These are phyloP conservation scores for Diaporthe sp. DNA, from an alignment of 2,329 filamentous ascomycete species.

Conservation along the genomic window DNA sequence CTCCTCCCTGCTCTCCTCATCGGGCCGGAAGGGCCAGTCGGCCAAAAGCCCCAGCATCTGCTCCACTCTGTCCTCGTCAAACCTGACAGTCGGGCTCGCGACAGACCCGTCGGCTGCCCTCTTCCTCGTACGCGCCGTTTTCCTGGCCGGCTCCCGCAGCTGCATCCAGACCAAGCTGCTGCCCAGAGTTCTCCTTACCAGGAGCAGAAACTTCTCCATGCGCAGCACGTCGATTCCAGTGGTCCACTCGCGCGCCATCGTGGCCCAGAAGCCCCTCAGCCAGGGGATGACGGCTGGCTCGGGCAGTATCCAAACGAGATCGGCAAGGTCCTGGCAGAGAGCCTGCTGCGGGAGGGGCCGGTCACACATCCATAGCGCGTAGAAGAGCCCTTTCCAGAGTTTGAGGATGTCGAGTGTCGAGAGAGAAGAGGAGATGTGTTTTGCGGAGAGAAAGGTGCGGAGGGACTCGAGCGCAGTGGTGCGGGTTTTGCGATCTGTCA, in stretches of 20 bases:
- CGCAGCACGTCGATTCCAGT: constrained; percentile 78
- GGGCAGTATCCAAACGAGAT: constrained; percentile 73
- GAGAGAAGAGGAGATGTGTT: constrained; percentile 66
- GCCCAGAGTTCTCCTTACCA: constrained; percentile 83
- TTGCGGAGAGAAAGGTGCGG: constrained; percentile 79
- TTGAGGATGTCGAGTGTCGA: constrained; percentile 81
- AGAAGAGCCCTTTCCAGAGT: constrained; percentile 96
- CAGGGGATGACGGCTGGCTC: constrained; percentile 58
- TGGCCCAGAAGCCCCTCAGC: constrained; percentile 79
- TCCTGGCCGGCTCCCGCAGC: constrained; percentile 47
- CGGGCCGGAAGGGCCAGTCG: constrained; percentile 46
- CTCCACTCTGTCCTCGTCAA: constrained; percentile 46
- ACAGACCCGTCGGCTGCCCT: constrained; percentile 38
- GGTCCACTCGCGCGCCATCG: constrained; percentile 76
- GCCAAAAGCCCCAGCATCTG: constrained; percentile 60
- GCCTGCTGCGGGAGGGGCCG: constrained; percentile 88
- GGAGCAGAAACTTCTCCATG: constrained; percentile 92
- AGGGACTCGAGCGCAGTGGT: constrained; percentile 84
- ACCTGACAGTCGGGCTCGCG: constrained; percentile 22
- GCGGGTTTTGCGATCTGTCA: constrained; percentile 80
- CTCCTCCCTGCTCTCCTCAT: constrained; percentile 49
- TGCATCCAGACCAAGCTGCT: constrained; percentile 72
- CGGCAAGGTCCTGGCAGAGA: constrained; percentile 83
- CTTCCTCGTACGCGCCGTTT: constrained; percentile 48
- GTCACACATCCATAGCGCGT: constrained; percentile 94